Evolutionary conservation across 495 filamentous ascomycete genomes (phyloP), one percentile per base, ranked within the genome.

Genomic region (Thermothielavioides terrestris): DNA sequence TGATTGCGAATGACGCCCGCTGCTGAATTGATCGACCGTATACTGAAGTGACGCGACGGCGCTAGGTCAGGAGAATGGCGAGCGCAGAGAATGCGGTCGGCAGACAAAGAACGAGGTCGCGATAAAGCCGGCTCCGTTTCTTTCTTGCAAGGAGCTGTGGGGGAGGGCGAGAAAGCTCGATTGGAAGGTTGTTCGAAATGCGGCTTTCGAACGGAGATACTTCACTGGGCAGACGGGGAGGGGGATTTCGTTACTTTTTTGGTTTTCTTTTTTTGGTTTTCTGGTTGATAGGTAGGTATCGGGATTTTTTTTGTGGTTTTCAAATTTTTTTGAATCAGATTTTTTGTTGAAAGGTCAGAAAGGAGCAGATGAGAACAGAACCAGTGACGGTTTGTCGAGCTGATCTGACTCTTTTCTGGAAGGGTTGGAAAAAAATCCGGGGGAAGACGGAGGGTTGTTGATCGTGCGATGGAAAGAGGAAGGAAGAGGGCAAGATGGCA

Each of bases 271-370:
- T 62, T 18, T 39, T 56, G 17, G 38, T 52, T 48, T 56, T 45
- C 25, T 50, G 30, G 51, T 57, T 25, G 54, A 52, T 52, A 51
- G 49, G 37, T 50, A 42, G 46, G 53, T 55, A 70, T 64, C 57
- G 55, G 65, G 59, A 58, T 68, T 74, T 74, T 73, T 69, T 65
- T 56, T 42, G 53, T 51, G 54, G 54, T 74, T 74, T 74, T 66
- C 55, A 69, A 68, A 42, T 71, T 74, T 74, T 74, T 74, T 74
- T 72, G 35, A 56, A 49, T 50, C 20, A 55, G 50, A 35, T 63
- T 72, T 71, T 72, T 60, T 55, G 32, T 34, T 9, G 53, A 53
- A 54, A 23, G 28, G 37, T 37, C 59, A 59, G 57, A 67, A 55
- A 66, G 59, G 60, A 59, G 56, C 49, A 57, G 61, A 63, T 22